Evolutionary conservation across 1,284 basidiomycete genomes (phyloP).

Genomic region (Trametes versicolor): DNA sequence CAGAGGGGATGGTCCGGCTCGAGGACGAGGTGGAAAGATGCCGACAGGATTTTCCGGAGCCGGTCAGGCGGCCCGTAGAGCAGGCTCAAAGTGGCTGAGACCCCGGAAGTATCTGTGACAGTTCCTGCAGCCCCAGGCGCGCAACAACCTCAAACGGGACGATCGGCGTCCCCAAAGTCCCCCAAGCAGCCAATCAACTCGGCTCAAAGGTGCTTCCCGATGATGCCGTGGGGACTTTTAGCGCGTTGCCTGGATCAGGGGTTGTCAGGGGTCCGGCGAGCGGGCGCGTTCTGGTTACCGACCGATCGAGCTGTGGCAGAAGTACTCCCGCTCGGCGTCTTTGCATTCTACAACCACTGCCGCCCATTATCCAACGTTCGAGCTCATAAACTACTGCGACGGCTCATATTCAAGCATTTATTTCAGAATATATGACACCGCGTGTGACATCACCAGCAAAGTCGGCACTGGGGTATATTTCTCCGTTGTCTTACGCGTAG

Average conservation of each 20-base stretch:
- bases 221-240: neutral
- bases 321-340: conserved; percentile 9
- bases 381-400: too few relatives aligned
- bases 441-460: too few relatives aligned
- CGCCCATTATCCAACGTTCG: neutral
- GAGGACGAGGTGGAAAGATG: conserved; percentile 19
- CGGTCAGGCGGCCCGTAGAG: conserved; percentile 19
- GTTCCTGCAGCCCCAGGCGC: conserved; percentile 10
- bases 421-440: too few relatives aligned
- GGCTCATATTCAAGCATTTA: too few relatives aligned
- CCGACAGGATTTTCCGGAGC: conserved; percentile 25
- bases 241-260: conserved; percentile 19
- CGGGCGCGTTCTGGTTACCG: conserved; percentile 15
- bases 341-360: neutral
- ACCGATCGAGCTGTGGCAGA: conserved; percentile 12
- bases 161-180: conserved; percentile 5
- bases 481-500: too few relatives aligned
- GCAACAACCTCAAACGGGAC: conserved; percentile 9
- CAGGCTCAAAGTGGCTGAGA: neutral
- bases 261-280: conserved; percentile 26
- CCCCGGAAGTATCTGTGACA: conserved; percentile 16
- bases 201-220: neutral
- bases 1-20: neutral
- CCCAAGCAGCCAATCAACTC: conserved; percentile 17
- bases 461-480: too few relatives aligned